phyloP scores from a whole-genome alignment of 1,139 yeast genomes.

The Wickerhamiella infanticola region DNA sequence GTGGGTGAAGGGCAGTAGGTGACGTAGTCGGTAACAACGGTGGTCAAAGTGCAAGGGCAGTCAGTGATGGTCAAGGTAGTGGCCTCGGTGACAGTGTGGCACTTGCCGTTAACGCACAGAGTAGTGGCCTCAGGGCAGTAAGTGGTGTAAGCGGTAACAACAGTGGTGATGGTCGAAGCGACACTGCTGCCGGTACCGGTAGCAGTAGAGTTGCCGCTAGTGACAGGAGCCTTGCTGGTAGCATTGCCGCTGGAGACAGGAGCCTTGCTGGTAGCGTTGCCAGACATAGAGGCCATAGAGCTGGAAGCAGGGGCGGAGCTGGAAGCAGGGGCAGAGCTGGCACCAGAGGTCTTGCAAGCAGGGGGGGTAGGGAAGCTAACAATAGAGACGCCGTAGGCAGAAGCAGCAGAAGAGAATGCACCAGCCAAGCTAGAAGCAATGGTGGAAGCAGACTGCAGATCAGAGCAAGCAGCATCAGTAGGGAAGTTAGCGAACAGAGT shows the following conservation, averaged over 20 bases:
- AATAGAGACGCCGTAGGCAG: constrained; percentile 2
- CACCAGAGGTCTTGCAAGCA: constrained; percentile 1
- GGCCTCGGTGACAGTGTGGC: constrained; percentile 25
- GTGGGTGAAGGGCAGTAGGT: constrained; percentile 9
- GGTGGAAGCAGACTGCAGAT: constrained; percentile 14
- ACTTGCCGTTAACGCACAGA: constrained; percentile 3
- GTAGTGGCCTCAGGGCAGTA: background rate
- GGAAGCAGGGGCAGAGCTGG: constrained; percentile 3
- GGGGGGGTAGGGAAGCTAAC: background rate
- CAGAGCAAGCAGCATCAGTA: background rate
- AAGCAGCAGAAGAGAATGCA: constrained; percentile 3
- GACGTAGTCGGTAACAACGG: constrained; percentile 7
- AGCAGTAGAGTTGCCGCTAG: background rate
- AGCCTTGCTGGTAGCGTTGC: background rate
- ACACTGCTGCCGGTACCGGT: background rate
- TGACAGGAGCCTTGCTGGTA: constrained; percentile 13
- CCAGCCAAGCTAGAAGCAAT: constrained; percentile 36
- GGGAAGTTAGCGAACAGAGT: constrained; percentile 16
- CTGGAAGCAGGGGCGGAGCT: constrained; percentile 3
- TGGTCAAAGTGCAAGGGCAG: constrained; percentile 33
- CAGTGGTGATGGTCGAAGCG: background rate
- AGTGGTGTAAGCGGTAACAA: background rate
- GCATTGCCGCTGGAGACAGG: constrained; percentile 14
- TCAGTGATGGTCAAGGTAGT: constrained; percentile 29
- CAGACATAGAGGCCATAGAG: too few species aligned